Percentiles rank a stretch among this genome's conserved stretches.
Evolutionary conservation across 2,329 filamentous ascomycete species (phyloP).

Genomic region (Albophoma yamanashiensis): DNA sequence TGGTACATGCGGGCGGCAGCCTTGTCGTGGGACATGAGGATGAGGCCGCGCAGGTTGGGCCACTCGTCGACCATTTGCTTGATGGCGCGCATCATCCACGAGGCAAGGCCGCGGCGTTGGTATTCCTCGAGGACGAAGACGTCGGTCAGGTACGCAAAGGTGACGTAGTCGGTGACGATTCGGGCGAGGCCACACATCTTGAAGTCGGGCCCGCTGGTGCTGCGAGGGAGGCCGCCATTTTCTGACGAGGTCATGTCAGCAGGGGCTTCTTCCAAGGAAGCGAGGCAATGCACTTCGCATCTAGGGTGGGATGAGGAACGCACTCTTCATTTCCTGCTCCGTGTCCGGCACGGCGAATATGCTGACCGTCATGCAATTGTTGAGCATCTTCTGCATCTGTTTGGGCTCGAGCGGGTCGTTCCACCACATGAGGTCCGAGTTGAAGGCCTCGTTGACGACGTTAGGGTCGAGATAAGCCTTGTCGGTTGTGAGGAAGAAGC

Average conservation of each 20-base stretch:
- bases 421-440: slow-evolving; percentile 51
- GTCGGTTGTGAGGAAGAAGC: slow-evolving; percentile 53
- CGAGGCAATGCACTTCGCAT: neutral
- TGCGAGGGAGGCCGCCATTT: slow-evolving; percentile 18
- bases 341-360: slow-evolving; percentile 37
- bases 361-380: slow-evolving; percentile 49
- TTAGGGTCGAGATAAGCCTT: slow-evolving; percentile 40
- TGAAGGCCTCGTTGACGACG: slow-evolving; percentile 44
- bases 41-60: slow-evolving; percentile 46
- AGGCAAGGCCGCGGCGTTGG: slow-evolving; percentile 51
- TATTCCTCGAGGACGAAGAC: slow-evolving; percentile 52
- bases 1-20: slow-evolving; percentile 33
- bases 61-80: slow-evolving; percentile 45
- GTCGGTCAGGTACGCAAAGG: slow-evolving; percentile 58
- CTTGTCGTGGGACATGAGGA: slow-evolving; percentile 40
- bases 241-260: slow-evolving; percentile 11
- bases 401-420: slow-evolving; percentile 37
- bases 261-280: neutral
- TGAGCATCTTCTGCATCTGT: slow-evolving; percentile 38
- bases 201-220: slow-evolving; percentile 17
- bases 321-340: slow-evolving; percentile 27
- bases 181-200: slow-evolving; percentile 33
- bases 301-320: slow-evolving; percentile 7
- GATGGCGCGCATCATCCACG: slow-evolving; percentile 52
- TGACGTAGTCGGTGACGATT: slow-evolving; percentile 59